phyloP scores from a whole-genome alignment of 208 protist species.

The Herpetomonas samuelpessoai region DNA sequence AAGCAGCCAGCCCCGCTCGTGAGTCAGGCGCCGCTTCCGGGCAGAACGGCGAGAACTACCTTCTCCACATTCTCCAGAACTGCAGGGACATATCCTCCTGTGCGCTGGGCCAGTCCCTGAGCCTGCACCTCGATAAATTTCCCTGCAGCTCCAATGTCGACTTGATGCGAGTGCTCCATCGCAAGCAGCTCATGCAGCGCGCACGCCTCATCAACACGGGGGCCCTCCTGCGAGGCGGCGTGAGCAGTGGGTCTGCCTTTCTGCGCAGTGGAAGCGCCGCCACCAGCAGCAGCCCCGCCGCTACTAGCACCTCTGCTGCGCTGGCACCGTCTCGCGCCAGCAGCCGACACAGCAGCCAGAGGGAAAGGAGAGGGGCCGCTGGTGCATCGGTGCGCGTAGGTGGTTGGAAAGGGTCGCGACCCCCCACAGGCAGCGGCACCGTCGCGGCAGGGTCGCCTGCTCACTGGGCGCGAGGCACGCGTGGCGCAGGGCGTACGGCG shows the following conservation, averaged over 20 bases:
- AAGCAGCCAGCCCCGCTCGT: not conserved
- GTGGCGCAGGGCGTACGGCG: too few species aligned
- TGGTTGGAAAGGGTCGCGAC: too few species aligned
- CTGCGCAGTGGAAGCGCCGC: too few species aligned
- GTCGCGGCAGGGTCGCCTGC: conserved; percentile 2
- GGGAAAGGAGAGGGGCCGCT: too few species aligned
- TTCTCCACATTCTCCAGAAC: conserved; percentile 49
- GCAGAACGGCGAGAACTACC: conserved; percentile 42
- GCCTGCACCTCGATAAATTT: conserved; percentile 39
- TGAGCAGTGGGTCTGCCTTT: conserved; percentile 32
- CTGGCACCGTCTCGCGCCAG: too few species aligned
- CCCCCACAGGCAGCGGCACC: not conserved
- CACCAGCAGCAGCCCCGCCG: not conserved
- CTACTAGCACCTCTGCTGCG: too few species aligned
- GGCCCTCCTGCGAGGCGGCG: conserved; percentile 24
- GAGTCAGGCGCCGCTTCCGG: not conserved
- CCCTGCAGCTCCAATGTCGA: conserved; percentile 46
- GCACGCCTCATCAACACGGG: conserved; percentile 35
- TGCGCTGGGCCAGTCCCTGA: conserved; percentile 29
- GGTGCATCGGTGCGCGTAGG: too few species aligned
- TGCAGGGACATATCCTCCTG: conserved; percentile 32
- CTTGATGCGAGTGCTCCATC: conserved; percentile 22
- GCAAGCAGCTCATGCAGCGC: conserved; percentile 29
- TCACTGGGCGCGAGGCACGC: conserved; percentile 6
- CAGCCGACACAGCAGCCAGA: not conserved